Conservation (phyloP, 495 filamentous ascomycete genomes). For the Neurospora sp. region DNA sequence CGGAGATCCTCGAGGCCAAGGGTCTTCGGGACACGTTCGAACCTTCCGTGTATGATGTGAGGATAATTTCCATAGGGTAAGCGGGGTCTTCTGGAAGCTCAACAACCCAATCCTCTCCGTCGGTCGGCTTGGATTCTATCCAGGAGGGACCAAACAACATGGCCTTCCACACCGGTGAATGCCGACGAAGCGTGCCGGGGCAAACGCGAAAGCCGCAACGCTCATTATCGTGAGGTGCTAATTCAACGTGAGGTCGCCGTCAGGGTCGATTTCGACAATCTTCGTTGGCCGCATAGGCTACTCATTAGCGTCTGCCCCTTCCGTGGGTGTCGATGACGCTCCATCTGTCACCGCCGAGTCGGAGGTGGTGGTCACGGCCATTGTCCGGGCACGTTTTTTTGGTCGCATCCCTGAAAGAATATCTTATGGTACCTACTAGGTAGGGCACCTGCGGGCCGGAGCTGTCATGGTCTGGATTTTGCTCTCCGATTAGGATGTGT, state of each 20-base stretch:
- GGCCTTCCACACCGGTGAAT: constrained; percentile 19
- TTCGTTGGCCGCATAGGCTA: neutral
- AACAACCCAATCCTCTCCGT: constrained; percentile 8
- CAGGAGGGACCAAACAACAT: constrained; percentile 17
- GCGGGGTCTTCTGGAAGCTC: constrained; percentile 18
- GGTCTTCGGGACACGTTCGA: constrained; percentile 7
- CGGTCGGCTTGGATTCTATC: constrained; percentile 14
- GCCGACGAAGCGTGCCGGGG: constrained; percentile 11
- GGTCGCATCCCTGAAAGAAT: neutral
- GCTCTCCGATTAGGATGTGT: too few species aligned
- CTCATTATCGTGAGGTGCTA: neutral
- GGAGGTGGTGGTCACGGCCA: too few species aligned
- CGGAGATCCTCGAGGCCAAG: constrained; percentile 9
- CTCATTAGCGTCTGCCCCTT: neutral
- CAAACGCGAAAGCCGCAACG: constrained; percentile 11
- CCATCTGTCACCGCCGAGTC: neutral
- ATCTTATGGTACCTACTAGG: neutral
- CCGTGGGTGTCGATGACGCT: neutral
- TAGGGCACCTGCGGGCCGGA: neutral
- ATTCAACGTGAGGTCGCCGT: constrained; percentile 1
- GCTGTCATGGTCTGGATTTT: neutral
- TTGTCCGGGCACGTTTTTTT: neutral
- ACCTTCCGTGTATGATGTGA: constrained; percentile 19
- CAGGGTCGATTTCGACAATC: neutral
- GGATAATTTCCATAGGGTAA: neutral